Conservation (phyloP, 1,284 basidiomycete genomes). For the Apiotrichum brassicae region DNA sequence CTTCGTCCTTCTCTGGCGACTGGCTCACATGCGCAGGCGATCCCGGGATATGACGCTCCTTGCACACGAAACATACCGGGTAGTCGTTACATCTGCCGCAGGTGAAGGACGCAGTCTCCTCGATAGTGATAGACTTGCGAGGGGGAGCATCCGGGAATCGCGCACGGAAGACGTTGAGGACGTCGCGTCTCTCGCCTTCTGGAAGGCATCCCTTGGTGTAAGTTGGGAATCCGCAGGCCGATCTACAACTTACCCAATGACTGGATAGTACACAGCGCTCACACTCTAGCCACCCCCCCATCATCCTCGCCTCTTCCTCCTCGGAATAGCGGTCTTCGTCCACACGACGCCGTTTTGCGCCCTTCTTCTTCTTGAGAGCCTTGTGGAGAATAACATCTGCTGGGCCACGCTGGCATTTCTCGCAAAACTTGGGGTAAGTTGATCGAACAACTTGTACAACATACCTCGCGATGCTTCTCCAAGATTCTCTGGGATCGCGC, state of each 20-base stretch:
- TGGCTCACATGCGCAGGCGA: background rate
- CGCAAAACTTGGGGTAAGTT: constrained; percentile 40
- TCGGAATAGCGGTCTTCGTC: constrained; percentile 53
- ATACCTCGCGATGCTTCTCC: too few species aligned
- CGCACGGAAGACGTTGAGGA: constrained; percentile 57
- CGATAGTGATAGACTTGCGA: constrained; percentile 47
- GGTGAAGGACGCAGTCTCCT: constrained; percentile 67
- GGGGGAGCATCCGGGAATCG: constrained; percentile 44
- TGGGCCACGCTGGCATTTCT: constrained; percentile 32
- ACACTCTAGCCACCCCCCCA: constrained; percentile 81
- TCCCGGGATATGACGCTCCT: constrained; percentile 25
- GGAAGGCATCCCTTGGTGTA: constrained; percentile 54
- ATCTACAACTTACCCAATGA: constrained; percentile 66
- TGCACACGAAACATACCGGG: constrained; percentile 70
- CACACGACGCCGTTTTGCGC: background rate
- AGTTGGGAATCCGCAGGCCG: too few species aligned
- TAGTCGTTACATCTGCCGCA: constrained; percentile 70
- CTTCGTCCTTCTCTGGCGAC: background rate
- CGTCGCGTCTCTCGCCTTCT: constrained; percentile 59
- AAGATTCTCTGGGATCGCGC: too few species aligned
- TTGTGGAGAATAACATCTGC: constrained; percentile 30
- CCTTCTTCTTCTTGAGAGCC: constrained; percentile 33
- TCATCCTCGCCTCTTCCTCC: constrained; percentile 52
- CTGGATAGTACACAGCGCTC: constrained; percentile 67
- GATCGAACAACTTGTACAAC: too few species aligned